phyloP scores from a whole-genome alignment of 352 stramenopile genomes.

The Plasmopara halstedii region DNA sequence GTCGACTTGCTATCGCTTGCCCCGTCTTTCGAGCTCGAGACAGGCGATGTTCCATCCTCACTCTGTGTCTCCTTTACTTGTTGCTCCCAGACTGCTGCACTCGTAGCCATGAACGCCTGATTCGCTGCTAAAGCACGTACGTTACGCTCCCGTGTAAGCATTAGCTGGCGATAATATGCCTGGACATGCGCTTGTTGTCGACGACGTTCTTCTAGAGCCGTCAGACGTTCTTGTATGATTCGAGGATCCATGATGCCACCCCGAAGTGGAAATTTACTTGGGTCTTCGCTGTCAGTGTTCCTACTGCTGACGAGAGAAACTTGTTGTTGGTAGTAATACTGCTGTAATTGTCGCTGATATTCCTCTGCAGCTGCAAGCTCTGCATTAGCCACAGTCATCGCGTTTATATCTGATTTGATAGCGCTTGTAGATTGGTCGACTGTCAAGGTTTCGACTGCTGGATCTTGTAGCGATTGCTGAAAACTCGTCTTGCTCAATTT shows the following conservation, averaged over 20 bases:
- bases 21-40: slow-evolving; percentile 28
- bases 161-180: slow-evolving; percentile 46
- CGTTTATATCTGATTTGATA: neutral
- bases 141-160: slow-evolving; percentile 42
- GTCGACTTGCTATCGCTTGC: slow-evolving; percentile 8
- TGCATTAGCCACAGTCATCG: slow-evolving; percentile 4
- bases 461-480: slow-evolving; percentile 23
- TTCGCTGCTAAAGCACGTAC: slow-evolving; percentile 37
- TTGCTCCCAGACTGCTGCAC: slow-evolving; percentile 37
- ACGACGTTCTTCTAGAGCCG: slow-evolving; percentile 43
- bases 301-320: slow-evolving; percentile 36
- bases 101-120: slow-evolving; percentile 37
- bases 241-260: slow-evolving; percentile 51
- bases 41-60: slow-evolving; percentile 10
- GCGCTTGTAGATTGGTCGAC: neutral
- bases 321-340: slow-evolving; percentile 67
- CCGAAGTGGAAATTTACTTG: slow-evolving; percentile 19
- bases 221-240: slow-evolving; percentile 50
- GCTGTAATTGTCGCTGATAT: slow-evolving; percentile 48
- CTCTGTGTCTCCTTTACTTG: slow-evolving; percentile 22
- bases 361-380: slow-evolving; percentile 25
- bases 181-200: slow-evolving; percentile 44
- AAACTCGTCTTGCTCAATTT: slow-evolving; percentile 9
- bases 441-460: slow-evolving; percentile 7
- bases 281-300: slow-evolving; percentile 12